phyloP scores from a whole-genome alignment of 768 basidiomycete genomes.

The Tylopilus plumbeoviolaceoides region DNA sequence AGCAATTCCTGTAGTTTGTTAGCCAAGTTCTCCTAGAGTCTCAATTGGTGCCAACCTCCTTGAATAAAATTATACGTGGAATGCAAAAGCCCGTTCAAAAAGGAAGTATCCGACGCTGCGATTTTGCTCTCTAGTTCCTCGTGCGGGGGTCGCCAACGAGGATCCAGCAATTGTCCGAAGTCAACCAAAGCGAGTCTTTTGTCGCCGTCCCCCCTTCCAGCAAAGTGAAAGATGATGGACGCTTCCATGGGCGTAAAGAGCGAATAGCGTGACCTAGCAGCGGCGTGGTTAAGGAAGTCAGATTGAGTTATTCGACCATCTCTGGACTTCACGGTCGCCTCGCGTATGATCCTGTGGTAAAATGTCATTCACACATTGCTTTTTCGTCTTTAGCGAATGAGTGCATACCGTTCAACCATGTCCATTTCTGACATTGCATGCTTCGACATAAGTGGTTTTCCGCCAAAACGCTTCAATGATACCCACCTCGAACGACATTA shows the following conservation, averaged over 20 bases:
- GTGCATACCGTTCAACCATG: slow-evolving; percentile 76
- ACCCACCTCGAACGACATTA: slow-evolving; percentile 86
- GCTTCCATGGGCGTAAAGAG: slow-evolving; percentile 98
- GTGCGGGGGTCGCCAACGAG: slow-evolving; percentile 76
- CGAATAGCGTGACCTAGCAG: slow-evolving; percentile 84
- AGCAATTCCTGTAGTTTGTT: slow-evolving; percentile 62
- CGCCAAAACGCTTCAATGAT: not conserved
- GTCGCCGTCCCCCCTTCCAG: slow-evolving; percentile 67
- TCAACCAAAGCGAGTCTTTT: slow-evolving; percentile 81
- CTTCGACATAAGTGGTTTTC: slow-evolving; percentile 2
- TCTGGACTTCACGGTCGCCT: slow-evolving; percentile 84
- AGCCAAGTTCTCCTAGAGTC: not conserved
- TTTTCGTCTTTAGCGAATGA: not conserved
- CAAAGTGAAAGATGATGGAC: slow-evolving; percentile 98
- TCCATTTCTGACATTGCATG: slow-evolving; percentile 69
- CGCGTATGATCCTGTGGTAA: slow-evolving; percentile 68
- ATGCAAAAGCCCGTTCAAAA: slow-evolving; percentile 55
- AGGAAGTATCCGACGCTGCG: slow-evolving; percentile 33
- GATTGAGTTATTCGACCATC: slow-evolving; percentile 94
- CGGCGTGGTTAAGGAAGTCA: slow-evolving; percentile 92
- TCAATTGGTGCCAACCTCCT: slow-evolving; percentile 54
- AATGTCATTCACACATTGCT: not conserved
- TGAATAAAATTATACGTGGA: slow-evolving; percentile 85
- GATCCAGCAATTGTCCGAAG: slow-evolving; percentile 90
- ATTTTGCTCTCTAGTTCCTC: slow-evolving; percentile 41